A percentile compares a stretch with the other conserved stretches of the same genome.
These are phyloP conservation scores for Parachlorella kessleri DNA, from an alignment of 139 green algal genomes.

Conservation along the genomic window DNA sequence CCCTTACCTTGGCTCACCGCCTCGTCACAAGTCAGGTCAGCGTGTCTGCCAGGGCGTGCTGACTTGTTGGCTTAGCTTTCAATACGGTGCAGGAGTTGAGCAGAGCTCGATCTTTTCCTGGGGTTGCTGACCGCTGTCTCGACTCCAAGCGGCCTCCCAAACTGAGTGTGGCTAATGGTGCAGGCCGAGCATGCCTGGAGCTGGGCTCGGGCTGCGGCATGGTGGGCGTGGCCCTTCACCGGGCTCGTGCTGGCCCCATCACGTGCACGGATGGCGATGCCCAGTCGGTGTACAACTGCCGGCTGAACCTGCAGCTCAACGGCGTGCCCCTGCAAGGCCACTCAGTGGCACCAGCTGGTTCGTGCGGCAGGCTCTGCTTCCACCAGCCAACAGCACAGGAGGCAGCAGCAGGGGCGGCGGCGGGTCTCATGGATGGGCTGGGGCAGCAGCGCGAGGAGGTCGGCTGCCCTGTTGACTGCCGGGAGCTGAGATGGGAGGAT, in stretches of 20 bases:
- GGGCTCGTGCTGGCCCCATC: constrained; percentile 33
- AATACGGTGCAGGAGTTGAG: neutral
- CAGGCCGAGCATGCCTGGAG: constrained; percentile 68
- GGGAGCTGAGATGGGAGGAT: constrained; percentile 25
- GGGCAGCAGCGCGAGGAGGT: neutral
- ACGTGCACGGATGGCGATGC: constrained; percentile 70
- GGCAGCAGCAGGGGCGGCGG: neutral
- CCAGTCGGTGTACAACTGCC: constrained; percentile 65
- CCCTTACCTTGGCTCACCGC: no score
- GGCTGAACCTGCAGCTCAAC: constrained; percentile 70
- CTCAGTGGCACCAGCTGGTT: neutral
- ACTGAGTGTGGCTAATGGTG: no score
- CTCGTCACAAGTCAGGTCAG: no score
- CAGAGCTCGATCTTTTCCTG: no score
- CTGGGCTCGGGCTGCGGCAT: constrained; percentile 72
- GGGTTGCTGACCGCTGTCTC: neutral
- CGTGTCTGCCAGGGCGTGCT: no score
- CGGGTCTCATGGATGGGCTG: neutral
- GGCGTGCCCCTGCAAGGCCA: constrained; percentile 24
- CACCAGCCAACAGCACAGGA: neutral
- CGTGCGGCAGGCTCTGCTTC: neutral
- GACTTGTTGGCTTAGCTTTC: no score
- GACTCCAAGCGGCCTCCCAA: no score
- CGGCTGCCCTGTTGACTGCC: constrained; percentile 11
- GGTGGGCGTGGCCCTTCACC: constrained; percentile 44